These are phyloP conservation scores for Sarocladium brachiariae DNA, from an alignment of 2,329 filamentous ascomycete genomes.

Conservation along the genomic window DNA sequence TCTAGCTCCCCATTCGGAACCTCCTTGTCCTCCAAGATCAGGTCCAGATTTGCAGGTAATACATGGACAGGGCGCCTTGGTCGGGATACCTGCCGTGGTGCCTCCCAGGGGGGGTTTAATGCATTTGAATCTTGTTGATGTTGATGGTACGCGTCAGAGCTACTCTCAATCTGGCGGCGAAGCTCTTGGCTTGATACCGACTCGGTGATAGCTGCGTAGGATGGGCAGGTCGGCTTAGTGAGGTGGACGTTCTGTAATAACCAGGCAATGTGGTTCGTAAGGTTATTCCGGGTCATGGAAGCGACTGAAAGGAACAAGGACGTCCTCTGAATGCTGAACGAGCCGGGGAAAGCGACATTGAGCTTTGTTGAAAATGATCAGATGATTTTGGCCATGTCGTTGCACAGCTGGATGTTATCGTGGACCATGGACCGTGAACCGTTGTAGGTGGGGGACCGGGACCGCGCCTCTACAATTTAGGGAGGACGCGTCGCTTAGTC, in stretches of 20 bases:
- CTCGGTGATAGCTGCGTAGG: conserved; percentile 27
- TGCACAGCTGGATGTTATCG: neutral
- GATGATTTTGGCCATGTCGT: neutral
- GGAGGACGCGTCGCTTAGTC: conserved; percentile 4
- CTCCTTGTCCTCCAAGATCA: conserved; percentile 13
- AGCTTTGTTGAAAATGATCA: neutral
- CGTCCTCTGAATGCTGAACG: neutral
- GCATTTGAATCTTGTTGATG: neutral
- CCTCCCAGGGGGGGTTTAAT: neutral
- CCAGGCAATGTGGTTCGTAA: conserved; percentile 51
- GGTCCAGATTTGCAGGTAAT: neutral
- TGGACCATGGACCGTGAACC: too few relatives aligned
- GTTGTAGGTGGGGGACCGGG: conserved; percentile 1
- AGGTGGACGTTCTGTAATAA: conserved; percentile 41
- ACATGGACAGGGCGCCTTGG: conserved; percentile 6
- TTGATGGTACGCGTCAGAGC: conserved; percentile 9
- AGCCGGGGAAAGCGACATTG: neutral
- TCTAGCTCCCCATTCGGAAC: conserved; percentile 19
- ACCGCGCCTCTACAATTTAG: conserved; percentile 3
- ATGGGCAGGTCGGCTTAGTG: conserved; percentile 32
- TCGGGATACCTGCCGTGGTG: neutral
- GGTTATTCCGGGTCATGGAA: conserved; percentile 55
- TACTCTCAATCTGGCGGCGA: conserved; percentile 19
- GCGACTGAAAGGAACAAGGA: neutral
- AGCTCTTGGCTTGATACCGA: conserved; percentile 14